phyloP scores from a whole-genome alignment of 225 moss, liverwort and hornwort genomes.

The Physcomitrellopsis africana region DNA sequence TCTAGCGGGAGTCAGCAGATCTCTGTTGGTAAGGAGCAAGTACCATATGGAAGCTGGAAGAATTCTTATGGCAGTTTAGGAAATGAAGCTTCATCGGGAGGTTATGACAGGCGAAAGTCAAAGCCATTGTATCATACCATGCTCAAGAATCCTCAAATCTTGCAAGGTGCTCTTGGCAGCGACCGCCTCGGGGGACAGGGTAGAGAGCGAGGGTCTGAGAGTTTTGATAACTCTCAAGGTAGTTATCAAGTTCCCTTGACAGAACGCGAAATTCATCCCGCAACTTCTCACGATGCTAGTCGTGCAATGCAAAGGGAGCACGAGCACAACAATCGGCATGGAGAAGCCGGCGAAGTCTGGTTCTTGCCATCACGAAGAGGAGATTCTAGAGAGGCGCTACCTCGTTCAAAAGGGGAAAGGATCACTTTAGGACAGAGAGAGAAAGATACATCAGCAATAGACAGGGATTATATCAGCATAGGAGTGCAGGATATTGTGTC shows the following conservation, averaged over 20 bases:
- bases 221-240: constrained; percentile 62
- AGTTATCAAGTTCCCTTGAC: constrained; percentile 59
- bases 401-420: constrained; percentile 53
- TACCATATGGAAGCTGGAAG: constrained; percentile 46
- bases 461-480: constrained; percentile 62
- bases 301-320: constrained; percentile 61
- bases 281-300: constrained; percentile 56
- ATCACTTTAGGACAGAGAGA: constrained; percentile 56
- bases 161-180: constrained; percentile 71
- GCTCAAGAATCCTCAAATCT: constrained; percentile 64
- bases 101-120: constrained; percentile 69
- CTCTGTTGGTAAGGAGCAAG: no score
- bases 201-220: constrained; percentile 60
- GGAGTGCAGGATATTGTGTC: constrained; percentile 85
- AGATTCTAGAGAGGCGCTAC: constrained; percentile 74
- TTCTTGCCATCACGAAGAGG: constrained; percentile 77
- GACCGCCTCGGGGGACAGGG: constrained; percentile 69
- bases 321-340: constrained; percentile 58
- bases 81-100: constrained; percentile 48
- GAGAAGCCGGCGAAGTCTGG: constrained; percentile 77
- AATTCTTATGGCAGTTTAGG: constrained; percentile 67
- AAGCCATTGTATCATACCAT: constrained; percentile 77
- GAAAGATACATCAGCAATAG: constrained; percentile 57
- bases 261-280: constrained; percentile 39
- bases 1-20: no score